A percentile compares a stretch with the other conserved stretches of the same genome.
phyloP scores from a whole-genome alignment of 2,329 filamentous ascomycete genomes.

The Oidium heveae region DNA sequence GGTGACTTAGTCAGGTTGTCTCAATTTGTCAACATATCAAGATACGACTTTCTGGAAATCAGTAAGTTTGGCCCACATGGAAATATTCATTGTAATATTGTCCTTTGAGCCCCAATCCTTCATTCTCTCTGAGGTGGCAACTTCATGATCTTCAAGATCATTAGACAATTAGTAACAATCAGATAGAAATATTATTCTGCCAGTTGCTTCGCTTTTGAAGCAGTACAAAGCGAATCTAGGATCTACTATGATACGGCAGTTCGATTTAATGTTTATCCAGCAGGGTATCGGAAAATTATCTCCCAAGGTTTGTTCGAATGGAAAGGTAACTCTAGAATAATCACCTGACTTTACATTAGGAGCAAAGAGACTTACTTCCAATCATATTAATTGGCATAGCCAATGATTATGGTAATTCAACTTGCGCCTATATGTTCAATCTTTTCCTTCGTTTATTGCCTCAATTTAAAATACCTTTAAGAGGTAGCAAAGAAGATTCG shows the following conservation, averaged over 20 bases:
- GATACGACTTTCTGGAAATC: constrained; percentile 19
- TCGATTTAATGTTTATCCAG: constrained; percentile 74
- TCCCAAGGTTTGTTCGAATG: constrained; percentile 17
- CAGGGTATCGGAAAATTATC: constrained; percentile 46
- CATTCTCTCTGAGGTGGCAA: background rate
- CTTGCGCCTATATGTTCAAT: constrained; percentile 47
- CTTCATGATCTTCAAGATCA: background rate
- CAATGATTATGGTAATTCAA: constrained; percentile 27
- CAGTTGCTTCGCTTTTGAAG: constrained; percentile 59
- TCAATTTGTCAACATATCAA: constrained; percentile 48
- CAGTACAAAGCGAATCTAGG: constrained; percentile 60
- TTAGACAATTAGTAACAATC: constrained; percentile 1
- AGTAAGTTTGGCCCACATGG: constrained; percentile 9
- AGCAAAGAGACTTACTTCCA: constrained; percentile 50
- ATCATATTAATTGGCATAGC: constrained; percentile 41
- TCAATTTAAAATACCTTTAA: constrained; percentile 43
- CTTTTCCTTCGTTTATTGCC: constrained; percentile 54
- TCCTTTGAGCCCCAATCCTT: background rate
- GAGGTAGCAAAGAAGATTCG: constrained; percentile 56
- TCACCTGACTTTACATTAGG: constrained; percentile 17
- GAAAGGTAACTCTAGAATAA: constrained; percentile 2
- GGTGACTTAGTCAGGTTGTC: constrained; percentile 23
- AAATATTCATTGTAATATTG: background rate
- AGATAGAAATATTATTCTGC: constrained; percentile 36
- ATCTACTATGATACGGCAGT: constrained; percentile 54